Base-by-base conservation (phyloP, 164 flowering plant genomes). In the Chimonanthus praecox region DNA sequence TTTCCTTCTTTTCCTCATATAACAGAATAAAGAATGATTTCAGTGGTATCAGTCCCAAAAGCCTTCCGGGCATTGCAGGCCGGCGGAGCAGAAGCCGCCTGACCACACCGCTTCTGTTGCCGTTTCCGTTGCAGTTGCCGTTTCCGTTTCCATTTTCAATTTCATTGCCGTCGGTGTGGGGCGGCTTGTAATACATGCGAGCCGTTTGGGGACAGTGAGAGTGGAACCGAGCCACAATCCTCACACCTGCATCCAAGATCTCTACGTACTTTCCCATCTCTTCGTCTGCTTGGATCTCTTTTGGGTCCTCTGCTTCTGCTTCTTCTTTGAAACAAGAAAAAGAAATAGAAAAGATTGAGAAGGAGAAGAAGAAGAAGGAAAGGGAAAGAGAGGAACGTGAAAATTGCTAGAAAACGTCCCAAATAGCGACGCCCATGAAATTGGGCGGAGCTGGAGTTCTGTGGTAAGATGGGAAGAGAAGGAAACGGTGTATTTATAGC, bases 101-200 rank as follows among this genome's bases (percentile, higher is more conserved):
- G 7, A 49, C 16, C 60, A 54, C 4, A 54, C 4, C 60, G 9
- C 60, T n/a, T 11, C 16, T 13, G 60, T 13, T n/a, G 16, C 16
- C 60, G 60, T 6, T 49, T 2, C 49, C 47, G n/a, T 5, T 66
- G n/a, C 48, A 33, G 71, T 50, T 20, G 11, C n/a, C 71, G 54
- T 7, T 20, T 21, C 60, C 71, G 8, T 69, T n/a, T 33, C 33
- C 33, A 33, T 33, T 33, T 33, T 33, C 33, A 33, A 1, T 33
- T 33, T 33, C 33, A 33, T 33, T 33, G 33, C 21, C 11, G 11
- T 70, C 72, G 4, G 72, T 51, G 13, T 49, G 72, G 33, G 72
- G 72, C n/a, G 72, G 72, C 72, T 51, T 70, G 72, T 70, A 70
- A 48, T 70, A 70, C 72, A 70, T 70, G 18, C 72, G 58, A 15